Percentiles rank a stretch among this genome's conserved stretches.
These are phyloP conservation scores for Fusarium musae DNA, from an alignment of 2,329 filamentous ascomycete species.

Conservation along the genomic window DNA sequence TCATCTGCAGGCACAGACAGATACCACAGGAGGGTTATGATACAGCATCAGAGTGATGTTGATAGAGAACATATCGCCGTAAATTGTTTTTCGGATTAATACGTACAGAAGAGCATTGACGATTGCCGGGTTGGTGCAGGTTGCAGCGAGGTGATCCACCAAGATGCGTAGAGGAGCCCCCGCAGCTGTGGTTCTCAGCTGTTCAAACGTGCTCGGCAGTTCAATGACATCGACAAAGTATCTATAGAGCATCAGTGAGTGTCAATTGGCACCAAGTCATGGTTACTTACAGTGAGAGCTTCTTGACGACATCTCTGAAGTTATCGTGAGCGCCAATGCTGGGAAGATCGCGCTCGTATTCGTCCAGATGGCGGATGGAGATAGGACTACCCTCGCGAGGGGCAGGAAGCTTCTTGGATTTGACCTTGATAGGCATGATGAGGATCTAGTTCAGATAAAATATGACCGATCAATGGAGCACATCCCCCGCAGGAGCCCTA, in stretches of 20 bases:
- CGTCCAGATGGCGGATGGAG: slow-evolving; percentile 43
- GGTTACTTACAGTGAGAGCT: slow-evolving; percentile 67
- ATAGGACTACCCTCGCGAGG: slow-evolving; percentile 51
- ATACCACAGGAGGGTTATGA: background rate
- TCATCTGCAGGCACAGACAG: slow-evolving; percentile 28
- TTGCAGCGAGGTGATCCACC: slow-evolving; percentile 71
- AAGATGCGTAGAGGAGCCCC: slow-evolving; percentile 67
- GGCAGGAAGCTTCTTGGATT: slow-evolving; percentile 48
- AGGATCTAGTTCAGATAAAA: background rate
- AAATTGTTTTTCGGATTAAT: background rate
- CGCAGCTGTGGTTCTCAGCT: slow-evolving; percentile 73
- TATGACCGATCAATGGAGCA: background rate
- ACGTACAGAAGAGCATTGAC: slow-evolving; percentile 79
- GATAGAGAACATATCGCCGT: background rate
- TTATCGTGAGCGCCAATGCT: slow-evolving; percentile 67
- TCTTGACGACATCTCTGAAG: slow-evolving; percentile 73
- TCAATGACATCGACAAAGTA: slow-evolving; percentile 72
- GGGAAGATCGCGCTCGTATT: slow-evolving; percentile 59
- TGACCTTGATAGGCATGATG: slow-evolving; percentile 53
- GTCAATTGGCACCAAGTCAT: background rate
- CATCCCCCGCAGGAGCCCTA: background rate
- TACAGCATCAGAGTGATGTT: background rate
- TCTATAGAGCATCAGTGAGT: slow-evolving; percentile 50
- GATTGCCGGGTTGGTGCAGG: slow-evolving; percentile 74
- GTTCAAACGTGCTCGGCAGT: slow-evolving; percentile 77